Evolutionary conservation across 345 rosid genomes (phyloP).

Genomic region (Angophora floribunda): DNA sequence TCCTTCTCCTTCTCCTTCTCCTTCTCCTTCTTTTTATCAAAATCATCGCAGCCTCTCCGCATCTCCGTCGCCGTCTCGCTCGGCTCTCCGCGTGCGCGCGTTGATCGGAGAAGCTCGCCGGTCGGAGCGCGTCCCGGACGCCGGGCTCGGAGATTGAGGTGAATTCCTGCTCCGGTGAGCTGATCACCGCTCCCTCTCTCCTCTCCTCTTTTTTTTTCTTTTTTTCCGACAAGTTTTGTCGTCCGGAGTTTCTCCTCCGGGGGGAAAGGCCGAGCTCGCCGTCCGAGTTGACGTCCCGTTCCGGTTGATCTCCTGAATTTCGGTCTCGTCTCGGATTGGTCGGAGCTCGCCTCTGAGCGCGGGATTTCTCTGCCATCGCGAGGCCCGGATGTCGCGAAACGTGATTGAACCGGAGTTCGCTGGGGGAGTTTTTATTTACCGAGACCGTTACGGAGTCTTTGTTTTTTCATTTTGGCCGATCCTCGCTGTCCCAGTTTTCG

Average conservation of each 20-base stretch:
- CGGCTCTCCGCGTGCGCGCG: not conserved
- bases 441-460: not conserved
- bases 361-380: not conserved
- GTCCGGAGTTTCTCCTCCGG: not conserved
- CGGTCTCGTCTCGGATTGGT: not conserved
- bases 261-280: not conserved
- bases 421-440: not conserved
- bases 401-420: not conserved
- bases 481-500: not conserved
- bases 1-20: too few relatives aligned
- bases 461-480: not conserved
- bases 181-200: not conserved
- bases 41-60: not conserved
- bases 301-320: not conserved
- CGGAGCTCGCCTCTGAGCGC: not conserved
- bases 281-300: not conserved
- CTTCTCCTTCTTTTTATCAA: not conserved
- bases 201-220: not conserved
- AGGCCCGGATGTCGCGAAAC: not conserved
- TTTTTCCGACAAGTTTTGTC: not conserved
- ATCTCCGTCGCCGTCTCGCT: not conserved
- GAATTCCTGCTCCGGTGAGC: not conserved
- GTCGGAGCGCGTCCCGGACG: not conserved
- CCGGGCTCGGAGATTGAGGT: slow-evolving; percentile 17
- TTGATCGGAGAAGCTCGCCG: not conserved